These are phyloP conservation scores for Picea sitchensis DNA, from an alignment of 75 land plant species.

Conservation along the genomic window DNA sequence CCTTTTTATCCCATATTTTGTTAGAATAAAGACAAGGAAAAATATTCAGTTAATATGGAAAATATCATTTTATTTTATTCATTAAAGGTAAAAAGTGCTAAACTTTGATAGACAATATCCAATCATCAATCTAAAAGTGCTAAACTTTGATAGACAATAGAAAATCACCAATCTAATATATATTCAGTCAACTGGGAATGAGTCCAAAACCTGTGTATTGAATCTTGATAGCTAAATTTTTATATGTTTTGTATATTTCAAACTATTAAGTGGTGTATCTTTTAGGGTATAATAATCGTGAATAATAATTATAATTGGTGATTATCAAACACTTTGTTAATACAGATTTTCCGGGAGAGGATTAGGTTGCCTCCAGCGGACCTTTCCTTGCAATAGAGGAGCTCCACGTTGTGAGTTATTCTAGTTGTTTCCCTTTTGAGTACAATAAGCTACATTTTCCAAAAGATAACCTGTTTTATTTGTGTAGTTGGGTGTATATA, in stretches of 20 bases:
- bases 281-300: background rate
- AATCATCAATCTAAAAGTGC: no score
- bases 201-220: background rate
- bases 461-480: no score
- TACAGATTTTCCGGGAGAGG: background rate
- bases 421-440: background rate
- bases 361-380: conserved; percentile 2
- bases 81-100: background rate
- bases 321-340: no score
- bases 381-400: conserved; percentile 7
- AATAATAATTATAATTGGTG: background rate
- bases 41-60: background rate
- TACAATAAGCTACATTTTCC: background rate
- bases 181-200: background rate
- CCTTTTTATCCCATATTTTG: background rate
- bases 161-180: background rate
- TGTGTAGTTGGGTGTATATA: no score
- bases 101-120: no score
- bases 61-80: background rate
- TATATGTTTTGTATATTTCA: background rate
- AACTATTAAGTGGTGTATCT: background rate
- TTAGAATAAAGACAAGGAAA: background rate
- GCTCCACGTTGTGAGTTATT: conserved; percentile 5
- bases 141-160: background rate
- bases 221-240: background rate